phyloP scores from a whole-genome alignment of 352 stramenopile species.

The Globisporangium cystogenes region DNA sequence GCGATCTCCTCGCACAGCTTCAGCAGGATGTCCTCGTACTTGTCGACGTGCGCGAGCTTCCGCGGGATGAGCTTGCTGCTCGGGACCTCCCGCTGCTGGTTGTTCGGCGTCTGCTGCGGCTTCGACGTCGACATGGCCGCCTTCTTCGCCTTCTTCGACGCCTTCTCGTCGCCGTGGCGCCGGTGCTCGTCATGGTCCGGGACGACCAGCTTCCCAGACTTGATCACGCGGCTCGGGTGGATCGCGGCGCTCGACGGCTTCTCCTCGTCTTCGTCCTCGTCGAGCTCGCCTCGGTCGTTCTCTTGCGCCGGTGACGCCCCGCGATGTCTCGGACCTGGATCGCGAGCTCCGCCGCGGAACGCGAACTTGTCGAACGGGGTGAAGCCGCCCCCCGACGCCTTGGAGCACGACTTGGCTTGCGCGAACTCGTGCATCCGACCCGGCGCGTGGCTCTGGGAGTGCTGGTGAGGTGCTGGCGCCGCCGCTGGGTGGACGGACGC shows the following conservation, averaged over 20 bases:
- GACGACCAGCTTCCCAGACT: constrained; percentile 7
- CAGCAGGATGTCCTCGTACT: constrained; percentile 50
- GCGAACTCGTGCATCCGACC: background rate
- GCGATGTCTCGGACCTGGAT: background rate
- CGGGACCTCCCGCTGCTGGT: constrained; percentile 23
- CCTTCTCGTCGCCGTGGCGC: background rate
- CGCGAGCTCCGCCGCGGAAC: background rate
- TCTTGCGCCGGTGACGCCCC: background rate
- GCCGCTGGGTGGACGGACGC: constrained; percentile 1
- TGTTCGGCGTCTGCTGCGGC: constrained; percentile 8
- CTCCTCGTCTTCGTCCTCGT: constrained; percentile 10
- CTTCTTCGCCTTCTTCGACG: background rate
- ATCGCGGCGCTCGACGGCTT: background rate
- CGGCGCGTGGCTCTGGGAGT: background rate
- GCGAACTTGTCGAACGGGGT: constrained; percentile 2
- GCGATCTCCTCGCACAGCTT: constrained; percentile 48
- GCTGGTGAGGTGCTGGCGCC: background rate
- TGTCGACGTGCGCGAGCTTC: constrained; percentile 21
- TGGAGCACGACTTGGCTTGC: constrained; percentile 15
- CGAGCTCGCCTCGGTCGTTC: constrained; percentile 4
- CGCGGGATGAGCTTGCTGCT: constrained; percentile 21
- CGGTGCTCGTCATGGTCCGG: constrained; percentile 1
- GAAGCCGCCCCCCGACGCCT: constrained; percentile 7
- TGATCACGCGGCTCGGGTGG: constrained; percentile 3
- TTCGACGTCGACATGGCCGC: background rate